phyloP scores from a whole-genome alignment of 2,329 filamentous ascomycete genomes.

The Fusarium veterinarium region DNA sequence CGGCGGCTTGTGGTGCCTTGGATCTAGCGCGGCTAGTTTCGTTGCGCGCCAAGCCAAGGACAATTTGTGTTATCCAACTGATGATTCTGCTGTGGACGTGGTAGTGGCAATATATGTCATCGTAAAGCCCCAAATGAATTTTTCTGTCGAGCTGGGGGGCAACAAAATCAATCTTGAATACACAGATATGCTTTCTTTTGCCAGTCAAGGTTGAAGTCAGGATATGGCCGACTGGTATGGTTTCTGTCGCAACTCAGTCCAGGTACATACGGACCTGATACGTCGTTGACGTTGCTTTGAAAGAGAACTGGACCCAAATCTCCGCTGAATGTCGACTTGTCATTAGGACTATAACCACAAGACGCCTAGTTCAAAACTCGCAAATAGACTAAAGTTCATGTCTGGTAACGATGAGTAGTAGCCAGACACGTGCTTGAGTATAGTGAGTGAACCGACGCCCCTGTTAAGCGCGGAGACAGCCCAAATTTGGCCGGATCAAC shows the following conservation, averaged over 20 bases:
- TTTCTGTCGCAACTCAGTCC: background rate
- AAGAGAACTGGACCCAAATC: background rate
- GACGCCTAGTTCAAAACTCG: background rate
- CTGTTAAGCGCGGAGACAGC: slow-evolving; percentile 13
- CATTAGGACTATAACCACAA: background rate
- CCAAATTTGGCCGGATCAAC: slow-evolving; percentile 29
- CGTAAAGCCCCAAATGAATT: background rate
- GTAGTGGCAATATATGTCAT: slow-evolving; percentile 10
- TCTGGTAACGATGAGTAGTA: slow-evolving; percentile 15
- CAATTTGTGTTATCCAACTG: slow-evolving; percentile 11
- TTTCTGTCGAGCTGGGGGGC: background rate
- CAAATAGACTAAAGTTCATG: background rate
- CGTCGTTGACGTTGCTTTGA: background rate
- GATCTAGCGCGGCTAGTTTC: background rate
- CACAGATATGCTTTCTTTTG: background rate
- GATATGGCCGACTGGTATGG: background rate
- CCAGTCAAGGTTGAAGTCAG: background rate
- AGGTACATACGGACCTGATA: background rate
- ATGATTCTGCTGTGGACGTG: background rate
- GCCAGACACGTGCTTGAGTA: slow-evolving; percentile 24
- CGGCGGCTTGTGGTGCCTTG: slow-evolving; percentile 7
- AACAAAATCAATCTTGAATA: background rate
- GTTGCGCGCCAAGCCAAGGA: slow-evolving; percentile 5
- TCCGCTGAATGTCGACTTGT: background rate
- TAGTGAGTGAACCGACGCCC: slow-evolving; percentile 18